phyloP scores from a whole-genome alignment of 1,284 basidiomycete genomes.

The Jaminaea rosea region DNA sequence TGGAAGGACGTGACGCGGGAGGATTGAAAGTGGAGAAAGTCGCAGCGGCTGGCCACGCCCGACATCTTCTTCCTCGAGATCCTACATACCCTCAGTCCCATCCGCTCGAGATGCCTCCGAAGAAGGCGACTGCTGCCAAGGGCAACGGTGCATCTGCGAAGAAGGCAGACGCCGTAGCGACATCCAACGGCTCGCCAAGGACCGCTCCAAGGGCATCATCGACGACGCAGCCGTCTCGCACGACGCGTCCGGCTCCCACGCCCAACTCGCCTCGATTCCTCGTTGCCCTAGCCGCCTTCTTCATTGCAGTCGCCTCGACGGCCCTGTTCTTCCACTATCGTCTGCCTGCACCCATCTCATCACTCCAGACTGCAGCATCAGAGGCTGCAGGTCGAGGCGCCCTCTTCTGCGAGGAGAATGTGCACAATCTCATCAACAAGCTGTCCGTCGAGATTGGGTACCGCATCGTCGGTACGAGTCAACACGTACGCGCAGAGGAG shows the following conservation, averaged over 20 bases:
- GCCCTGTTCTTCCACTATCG: slow-evolving; percentile 36
- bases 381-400: slow-evolving; percentile 6
- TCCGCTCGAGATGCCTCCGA: too few species aligned
- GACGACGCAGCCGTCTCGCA: too few species aligned
- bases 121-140: too few species aligned
- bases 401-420: slow-evolving; percentile 37
- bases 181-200: too few species aligned
- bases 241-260: background rate
- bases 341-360: slow-evolving; percentile 26
- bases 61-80: too few species aligned
- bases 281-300: slow-evolving; percentile 11
- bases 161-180: too few species aligned
- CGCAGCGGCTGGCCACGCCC: too few species aligned
- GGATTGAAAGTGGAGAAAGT: too few species aligned
- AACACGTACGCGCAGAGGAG: slow-evolving; percentile 74
- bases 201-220: background rate
- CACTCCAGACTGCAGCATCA: slow-evolving; percentile 9
- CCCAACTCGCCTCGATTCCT: background rate
- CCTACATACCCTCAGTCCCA: too few species aligned
- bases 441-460: slow-evolving; percentile 70
- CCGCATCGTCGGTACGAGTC: slow-evolving; percentile 79
- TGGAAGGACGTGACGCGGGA: too few species aligned
- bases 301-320: slow-evolving; percentile 18
- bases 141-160: too few species aligned
- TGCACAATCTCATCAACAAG: slow-evolving; percentile 35